Evolutionary conservation across 306 rosid genomes (phyloP), one percentile per base, ranked within the genome.

Genomic region (Elaeagnus macrophylla): DNA sequence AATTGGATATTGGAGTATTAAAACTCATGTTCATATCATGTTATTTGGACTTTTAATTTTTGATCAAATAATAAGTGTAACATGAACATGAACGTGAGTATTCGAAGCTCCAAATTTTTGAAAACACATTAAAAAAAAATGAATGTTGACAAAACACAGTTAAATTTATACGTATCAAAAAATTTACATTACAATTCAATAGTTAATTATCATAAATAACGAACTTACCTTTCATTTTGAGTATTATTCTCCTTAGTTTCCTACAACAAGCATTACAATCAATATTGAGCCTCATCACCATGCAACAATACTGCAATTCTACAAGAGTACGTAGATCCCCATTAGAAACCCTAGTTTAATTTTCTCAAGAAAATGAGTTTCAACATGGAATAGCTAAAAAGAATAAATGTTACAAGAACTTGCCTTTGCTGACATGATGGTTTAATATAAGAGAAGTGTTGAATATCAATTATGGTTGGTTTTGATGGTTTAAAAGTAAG

Each of bases 201-300:
- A 20, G 32, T 20, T 20, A 1, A 20, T 20, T 20, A 20, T 20
- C 32, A 0, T 20, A 20, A 0, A 20, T 20, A 20, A 20, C 2
- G 2, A 20, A 2, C 32, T 1, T 70, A 83, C 94, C 90, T 79
- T 81, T 88, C 85, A 84, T 81, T 37, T 79, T 77, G 37, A 73
- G 64, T 60, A 88, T 47, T 48, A 75, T 54, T 66, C 83, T 79
- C 65, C 89, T 79, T 40, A 73, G 65, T 69, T 81, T 83, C 62
- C 75, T 67, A 67, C 80, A 80, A 41, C 96, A 88, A 45, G 73
- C 65, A 62, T 81, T 73, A 80, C 94, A 88, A 59, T 88, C 94
- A 54, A 88, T 56, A 40, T 79, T 81, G 72, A 83, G 75, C 80
- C 83, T 75, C 83, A 88, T 59, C 54, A 75, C 70, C 88, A 88